These are phyloP conservation scores for Solanum rostratum DNA, from an alignment of 257 asterid genomes.

Conservation along the genomic window DNA sequence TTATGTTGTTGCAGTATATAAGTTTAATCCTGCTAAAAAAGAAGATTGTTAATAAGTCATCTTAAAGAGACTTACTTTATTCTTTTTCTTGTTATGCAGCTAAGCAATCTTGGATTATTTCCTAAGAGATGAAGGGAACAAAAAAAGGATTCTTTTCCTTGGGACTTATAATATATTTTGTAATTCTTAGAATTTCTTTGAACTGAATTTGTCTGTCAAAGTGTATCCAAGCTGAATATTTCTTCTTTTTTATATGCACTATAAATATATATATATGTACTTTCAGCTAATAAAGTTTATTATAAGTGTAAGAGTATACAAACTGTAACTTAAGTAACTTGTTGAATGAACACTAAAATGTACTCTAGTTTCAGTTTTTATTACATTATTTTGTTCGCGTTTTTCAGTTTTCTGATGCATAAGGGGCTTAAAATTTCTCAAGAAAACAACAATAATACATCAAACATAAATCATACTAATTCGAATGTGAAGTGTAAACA, in stretches of 20 bases:
- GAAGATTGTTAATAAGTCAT: background rate
- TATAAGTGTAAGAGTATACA: background rate
- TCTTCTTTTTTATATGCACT: background rate
- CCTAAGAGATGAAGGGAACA: background rate
- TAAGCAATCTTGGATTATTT: constrained; percentile 23
- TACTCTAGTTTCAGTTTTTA: background rate
- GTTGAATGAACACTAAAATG: background rate
- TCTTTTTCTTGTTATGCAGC: constrained; percentile 21
- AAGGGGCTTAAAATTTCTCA: background rate
- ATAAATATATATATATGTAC: no score
- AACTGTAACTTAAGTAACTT: background rate
- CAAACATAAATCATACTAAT: background rate
- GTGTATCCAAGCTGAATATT: background rate
- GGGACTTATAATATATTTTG: no score
- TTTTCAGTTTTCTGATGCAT: background rate
- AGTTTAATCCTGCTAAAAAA: background rate
- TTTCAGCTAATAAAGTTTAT: background rate
- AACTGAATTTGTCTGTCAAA: background rate
- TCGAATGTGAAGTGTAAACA: background rate
- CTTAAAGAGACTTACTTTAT: background rate
- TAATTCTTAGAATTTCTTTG: no score
- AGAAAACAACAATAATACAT: background rate
- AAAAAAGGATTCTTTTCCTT: no score
- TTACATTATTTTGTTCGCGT: background rate
- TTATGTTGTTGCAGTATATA: background rate